Evolutionary conservation across 78 protist species (phyloP).

Genomic region (Polysphondylium violaceum): DNA sequence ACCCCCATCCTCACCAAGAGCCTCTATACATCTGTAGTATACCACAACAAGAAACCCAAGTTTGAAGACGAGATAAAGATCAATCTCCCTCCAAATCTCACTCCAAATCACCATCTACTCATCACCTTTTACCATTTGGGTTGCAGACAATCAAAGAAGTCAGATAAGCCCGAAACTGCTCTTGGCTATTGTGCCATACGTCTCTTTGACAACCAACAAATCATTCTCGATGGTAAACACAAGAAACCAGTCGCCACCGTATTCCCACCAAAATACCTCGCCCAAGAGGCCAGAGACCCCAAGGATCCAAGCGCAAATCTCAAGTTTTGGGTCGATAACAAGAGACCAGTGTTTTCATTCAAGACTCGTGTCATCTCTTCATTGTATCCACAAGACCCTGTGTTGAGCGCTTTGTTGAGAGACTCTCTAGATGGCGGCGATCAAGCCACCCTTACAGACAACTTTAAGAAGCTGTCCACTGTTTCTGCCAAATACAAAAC

Average conservation of each 20-base stretch:
- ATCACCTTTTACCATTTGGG: conserved; percentile 71
- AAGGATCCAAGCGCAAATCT: conserved; percentile 12
- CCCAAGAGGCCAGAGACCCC: conserved; percentile 18
- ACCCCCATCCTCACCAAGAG: conserved; percentile 20
- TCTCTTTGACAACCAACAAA: conserved; percentile 43
- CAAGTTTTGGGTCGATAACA: conserved; percentile 76
- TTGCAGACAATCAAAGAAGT: conserved; percentile 58
- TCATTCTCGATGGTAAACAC: conserved; percentile 64
- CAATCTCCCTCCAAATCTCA: conserved; percentile 52
- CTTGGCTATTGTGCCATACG: conserved; percentile 41
- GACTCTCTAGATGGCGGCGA: conserved; percentile 5
- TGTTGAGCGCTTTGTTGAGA: neutral
- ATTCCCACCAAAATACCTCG: conserved; percentile 61
- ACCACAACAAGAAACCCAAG: conserved; percentile 74
- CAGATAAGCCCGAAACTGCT: conserved; percentile 39
- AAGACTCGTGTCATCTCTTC: conserved; percentile 53
- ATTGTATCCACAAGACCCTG: conserved; percentile 69
- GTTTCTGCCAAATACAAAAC: conserved; percentile 21
- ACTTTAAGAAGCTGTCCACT: conserved; percentile 19
- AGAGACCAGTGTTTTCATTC: conserved; percentile 62
- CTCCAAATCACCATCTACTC: conserved; percentile 62
- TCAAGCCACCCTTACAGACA: conserved; percentile 13
- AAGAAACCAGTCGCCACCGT: conserved; percentile 58
- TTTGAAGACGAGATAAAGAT: conserved; percentile 73
- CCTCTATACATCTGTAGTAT: conserved; percentile 37